phyloP scores from a whole-genome alignment of 106 monocot genomes.

The Apostasia ramifera region DNA sequence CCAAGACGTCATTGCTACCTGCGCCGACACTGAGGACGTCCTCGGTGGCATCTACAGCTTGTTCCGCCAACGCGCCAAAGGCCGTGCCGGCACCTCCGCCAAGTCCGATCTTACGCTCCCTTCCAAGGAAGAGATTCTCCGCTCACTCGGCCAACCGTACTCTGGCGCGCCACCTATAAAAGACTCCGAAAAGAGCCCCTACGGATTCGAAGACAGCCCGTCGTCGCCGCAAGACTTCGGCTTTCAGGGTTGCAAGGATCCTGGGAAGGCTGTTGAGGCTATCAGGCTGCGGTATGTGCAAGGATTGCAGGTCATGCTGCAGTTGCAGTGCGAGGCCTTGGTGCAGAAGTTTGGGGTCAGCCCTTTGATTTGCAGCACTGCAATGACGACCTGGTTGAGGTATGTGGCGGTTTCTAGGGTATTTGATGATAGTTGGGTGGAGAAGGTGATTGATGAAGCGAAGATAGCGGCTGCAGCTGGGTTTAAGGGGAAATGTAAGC shows the following conservation, averaged over 20 bases:
- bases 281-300: constrained; percentile 50
- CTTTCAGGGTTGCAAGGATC: neutral
- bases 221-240: constrained; percentile 35
- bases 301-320: constrained; percentile 82
- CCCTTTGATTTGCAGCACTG: constrained; percentile 42
- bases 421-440: constrained; percentile 44
- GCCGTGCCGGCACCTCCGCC: neutral
- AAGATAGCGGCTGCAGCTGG: neutral
- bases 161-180: neutral
- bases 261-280: constrained; percentile 11
- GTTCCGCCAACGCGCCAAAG: constrained; percentile 10
- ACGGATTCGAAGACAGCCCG: constrained; percentile 10
- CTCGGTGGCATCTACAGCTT: constrained; percentile 30
- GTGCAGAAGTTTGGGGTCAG: constrained; percentile 52
- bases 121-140: constrained; percentile 10
- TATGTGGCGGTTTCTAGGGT: constrained; percentile 32
- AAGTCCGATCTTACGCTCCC: neutral
- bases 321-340: constrained; percentile 69
- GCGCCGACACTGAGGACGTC: constrained; percentile 28
- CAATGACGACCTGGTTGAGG: constrained; percentile 47
- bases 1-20: constrained; percentile 25
- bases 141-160: constrained; percentile 4
- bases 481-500: neutral
- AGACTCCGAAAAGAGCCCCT: constrained; percentile 2
- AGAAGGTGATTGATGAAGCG: constrained; percentile 26